Conservation (phyloP, 2,329 filamentous ascomycete genomes). For the Fusarium dlaminii region DNA sequence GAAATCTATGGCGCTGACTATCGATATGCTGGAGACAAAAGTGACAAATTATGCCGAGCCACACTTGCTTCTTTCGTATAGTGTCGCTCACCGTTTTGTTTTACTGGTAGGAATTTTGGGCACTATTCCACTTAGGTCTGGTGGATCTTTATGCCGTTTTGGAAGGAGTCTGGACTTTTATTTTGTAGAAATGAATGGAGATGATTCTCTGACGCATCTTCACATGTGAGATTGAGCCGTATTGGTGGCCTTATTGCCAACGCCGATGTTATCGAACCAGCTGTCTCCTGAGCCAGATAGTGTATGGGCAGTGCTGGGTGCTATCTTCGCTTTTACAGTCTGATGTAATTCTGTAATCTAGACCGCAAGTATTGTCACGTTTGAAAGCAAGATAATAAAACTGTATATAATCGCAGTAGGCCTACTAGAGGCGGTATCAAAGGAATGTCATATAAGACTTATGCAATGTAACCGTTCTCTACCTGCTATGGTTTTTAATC, state of each 20-base stretch:
- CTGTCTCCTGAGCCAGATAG: too few relatives aligned
- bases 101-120: not conserved
- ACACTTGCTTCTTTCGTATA: not conserved
- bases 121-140: not conserved
- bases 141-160: not conserved
- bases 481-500: too few relatives aligned
- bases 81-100: not conserved
- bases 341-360: too few relatives aligned
- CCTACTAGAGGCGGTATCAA: too few relatives aligned
- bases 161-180: not conserved
- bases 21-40: not conserved
- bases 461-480: too few relatives aligned
- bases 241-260: accelerated
- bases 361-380: too few relatives aligned
- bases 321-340: too few relatives aligned
- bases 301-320: too few relatives aligned
- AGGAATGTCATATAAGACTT: too few relatives aligned
- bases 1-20: not conserved
- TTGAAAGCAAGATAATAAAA: too few relatives aligned
- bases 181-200: accelerated
- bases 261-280: accelerated
- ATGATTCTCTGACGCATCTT: not conserved
- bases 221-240: too few relatives aligned
- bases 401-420: too few relatives aligned
- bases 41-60: accelerated